Conservation (phyloP, 2,329 filamentous ascomycete species). For the Penicillium janthinellum region DNA sequence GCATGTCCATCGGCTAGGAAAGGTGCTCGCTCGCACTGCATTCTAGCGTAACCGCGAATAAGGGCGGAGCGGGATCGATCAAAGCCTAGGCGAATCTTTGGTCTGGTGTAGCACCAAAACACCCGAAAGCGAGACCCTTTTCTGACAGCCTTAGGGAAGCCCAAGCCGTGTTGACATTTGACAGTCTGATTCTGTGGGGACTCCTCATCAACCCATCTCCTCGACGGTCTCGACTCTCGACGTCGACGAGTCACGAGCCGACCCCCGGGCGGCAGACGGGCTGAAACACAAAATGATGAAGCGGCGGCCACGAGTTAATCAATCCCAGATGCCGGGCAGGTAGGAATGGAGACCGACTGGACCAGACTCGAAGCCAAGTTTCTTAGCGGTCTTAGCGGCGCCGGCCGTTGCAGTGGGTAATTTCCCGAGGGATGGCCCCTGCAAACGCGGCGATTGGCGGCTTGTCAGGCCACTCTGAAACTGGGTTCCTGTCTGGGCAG, state of each 20-base stretch:
- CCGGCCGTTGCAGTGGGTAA: conserved; percentile 11
- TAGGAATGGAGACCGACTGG: conserved; percentile 8
- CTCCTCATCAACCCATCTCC: background rate
- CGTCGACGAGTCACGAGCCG: background rate
- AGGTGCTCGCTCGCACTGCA: background rate
- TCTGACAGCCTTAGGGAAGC: background rate
- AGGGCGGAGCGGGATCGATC: background rate
- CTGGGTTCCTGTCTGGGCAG: background rate
- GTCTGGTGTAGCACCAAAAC: too few relatives aligned
- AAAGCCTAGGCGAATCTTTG: background rate
- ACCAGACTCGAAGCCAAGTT: conserved; percentile 25
- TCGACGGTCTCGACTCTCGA: background rate
- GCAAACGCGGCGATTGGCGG: conserved; percentile 16
- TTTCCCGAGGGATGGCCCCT: conserved; percentile 1
- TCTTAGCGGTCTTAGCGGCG: conserved; percentile 27
- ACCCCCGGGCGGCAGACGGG: background rate
- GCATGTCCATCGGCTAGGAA: too few relatives aligned
- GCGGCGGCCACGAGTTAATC: conserved; percentile 16
- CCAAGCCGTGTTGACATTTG: background rate
- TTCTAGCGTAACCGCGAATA: background rate
- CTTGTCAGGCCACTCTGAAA: conserved; percentile 13
- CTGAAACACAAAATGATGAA: conserved; percentile 17
- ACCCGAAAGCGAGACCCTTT: background rate
- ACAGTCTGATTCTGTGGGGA: background rate
- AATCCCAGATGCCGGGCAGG: conserved; percentile 13